These are phyloP conservation scores for Whalleya microplaca DNA, from an alignment of 2,329 filamentous ascomycete species.

Conservation along the genomic window DNA sequence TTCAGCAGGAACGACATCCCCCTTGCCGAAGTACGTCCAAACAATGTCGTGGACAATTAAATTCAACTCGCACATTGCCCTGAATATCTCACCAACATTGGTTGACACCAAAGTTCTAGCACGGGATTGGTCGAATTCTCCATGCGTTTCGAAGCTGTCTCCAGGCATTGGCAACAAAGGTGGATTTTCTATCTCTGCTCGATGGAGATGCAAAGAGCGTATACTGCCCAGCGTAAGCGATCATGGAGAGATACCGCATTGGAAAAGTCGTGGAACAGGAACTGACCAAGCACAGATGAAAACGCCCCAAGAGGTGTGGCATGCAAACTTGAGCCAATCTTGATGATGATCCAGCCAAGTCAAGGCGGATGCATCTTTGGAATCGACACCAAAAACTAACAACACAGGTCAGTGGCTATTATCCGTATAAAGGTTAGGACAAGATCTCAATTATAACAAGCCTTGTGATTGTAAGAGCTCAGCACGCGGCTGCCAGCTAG, in stretches of 20 bases:
- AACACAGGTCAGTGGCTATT: slow-evolving; percentile 11
- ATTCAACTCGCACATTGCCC: slow-evolving; percentile 18
- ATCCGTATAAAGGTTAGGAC: neutral
- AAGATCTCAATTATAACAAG: neutral
- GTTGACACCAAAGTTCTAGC: slow-evolving; percentile 6
- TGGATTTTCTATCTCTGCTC: slow-evolving; percentile 20
- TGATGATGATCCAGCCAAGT: slow-evolving; percentile 24
- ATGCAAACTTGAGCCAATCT: slow-evolving; percentile 27
- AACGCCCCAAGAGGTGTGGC: slow-evolving; percentile 26
- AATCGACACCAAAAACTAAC: slow-evolving; percentile 21
- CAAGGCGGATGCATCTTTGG: slow-evolving; percentile 16
- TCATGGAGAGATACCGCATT: slow-evolving; percentile 1
- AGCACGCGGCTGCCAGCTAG: no score
- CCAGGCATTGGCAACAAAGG: slow-evolving; percentile 24
- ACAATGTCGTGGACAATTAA: slow-evolving; percentile 23
- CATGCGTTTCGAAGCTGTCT: slow-evolving; percentile 15
- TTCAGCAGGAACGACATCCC: slow-evolving; percentile 18
- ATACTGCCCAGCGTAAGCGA: slow-evolving; percentile 12
- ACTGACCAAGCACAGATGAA: slow-evolving; percentile 25
- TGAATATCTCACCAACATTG: slow-evolving; percentile 15
- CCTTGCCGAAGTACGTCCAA: slow-evolving; percentile 21
- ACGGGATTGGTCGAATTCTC: slow-evolving; percentile 1
- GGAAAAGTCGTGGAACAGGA: neutral
- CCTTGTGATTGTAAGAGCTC: neutral
- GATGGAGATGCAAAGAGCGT: slow-evolving; percentile 23